Evolutionary conservation across 208 protist species (phyloP).

Genomic region (Leishmania braziliensis): DNA sequence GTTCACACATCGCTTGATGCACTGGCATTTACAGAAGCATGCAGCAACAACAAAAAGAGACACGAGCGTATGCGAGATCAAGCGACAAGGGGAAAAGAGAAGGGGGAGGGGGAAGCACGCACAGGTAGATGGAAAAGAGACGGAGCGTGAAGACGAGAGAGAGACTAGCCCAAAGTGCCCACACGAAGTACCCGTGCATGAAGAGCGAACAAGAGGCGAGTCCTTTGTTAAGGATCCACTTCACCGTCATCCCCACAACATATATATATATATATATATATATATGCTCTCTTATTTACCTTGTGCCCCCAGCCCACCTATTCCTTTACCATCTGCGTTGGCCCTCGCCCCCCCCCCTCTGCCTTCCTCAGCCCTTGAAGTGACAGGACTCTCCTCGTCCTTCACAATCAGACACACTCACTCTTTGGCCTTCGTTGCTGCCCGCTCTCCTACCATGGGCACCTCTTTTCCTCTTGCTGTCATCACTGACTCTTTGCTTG

Average conservation of each 20-base stretch:
- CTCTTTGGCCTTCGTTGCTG: background rate
- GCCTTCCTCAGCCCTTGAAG: background rate
- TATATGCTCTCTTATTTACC: background rate
- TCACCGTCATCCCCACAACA: background rate
- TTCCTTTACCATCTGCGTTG: background rate
- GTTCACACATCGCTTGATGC: background rate
- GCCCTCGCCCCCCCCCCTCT: background rate
- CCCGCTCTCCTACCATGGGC: background rate
- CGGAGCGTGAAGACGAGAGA: slow-evolving; percentile 1
- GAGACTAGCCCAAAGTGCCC: background rate
- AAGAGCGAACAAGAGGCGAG: background rate
- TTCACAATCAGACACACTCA: background rate
- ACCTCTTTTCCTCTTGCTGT: background rate
- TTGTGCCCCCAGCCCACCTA: background rate
- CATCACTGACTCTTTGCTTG: background rate
- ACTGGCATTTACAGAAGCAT: background rate
- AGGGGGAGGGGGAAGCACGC: background rate
- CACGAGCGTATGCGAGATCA: background rate
- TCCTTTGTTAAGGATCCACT: background rate
- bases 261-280: background rate
- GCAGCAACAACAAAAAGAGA: slow-evolving; percentile 19
- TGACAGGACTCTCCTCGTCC: background rate
- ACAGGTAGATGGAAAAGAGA: background rate
- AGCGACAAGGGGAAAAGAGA: background rate
- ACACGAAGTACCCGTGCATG: background rate